Evolutionary conservation across 2,329 filamentous ascomycete species (phyloP), one percentile per base, ranked within the genome.

Genomic region (Leptographium lundbergii): DNA sequence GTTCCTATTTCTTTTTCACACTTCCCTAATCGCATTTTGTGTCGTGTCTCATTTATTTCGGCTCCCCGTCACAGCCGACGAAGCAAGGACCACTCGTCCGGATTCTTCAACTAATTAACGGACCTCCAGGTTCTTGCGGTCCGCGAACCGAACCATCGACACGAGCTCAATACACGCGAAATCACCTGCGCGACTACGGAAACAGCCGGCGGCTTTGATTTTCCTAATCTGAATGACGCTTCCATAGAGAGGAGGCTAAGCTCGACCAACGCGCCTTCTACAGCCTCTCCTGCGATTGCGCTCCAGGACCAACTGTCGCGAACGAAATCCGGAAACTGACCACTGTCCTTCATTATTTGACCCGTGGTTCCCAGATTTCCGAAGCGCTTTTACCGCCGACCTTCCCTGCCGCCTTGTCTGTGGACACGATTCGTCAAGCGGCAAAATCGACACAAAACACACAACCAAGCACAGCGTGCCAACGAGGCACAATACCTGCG

Each of bases 1-100:
- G 25, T 54, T 36, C 34, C 32, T 51, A 56, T 59, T 57, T 57
- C 24, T 57, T 24, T 53, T 27, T 29, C 19, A 55, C 54, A 55
- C 54, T 56, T 59, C 48, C 45, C 29, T 25, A 54, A 19, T 57
- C 32, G 55, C 22, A 7, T 27, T 14, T 29, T 34, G n/a, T 29
- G n/a, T 57, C 24, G 29, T 57, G 56, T 53, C 56, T 57, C 56
- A 53, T 42, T 27, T 57, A 25, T 47, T 24, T 32, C 17, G 47
- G n/a, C 48, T 24, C 32, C 24, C 48, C 47, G n/a, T 45, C 55
- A 36, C 55, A 17, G 24, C 55, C 25, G 27, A 24, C 24, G 9
- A 32, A 32, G 39, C 39, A 48, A 42, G 39, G 39, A 48, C 29
- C 55, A 42, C 27, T 25, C 45, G 27, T 22, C 36, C 32, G 25